Conservation (phyloP, 805 yeast genomes). For the Candida nanaspora region DNA sequence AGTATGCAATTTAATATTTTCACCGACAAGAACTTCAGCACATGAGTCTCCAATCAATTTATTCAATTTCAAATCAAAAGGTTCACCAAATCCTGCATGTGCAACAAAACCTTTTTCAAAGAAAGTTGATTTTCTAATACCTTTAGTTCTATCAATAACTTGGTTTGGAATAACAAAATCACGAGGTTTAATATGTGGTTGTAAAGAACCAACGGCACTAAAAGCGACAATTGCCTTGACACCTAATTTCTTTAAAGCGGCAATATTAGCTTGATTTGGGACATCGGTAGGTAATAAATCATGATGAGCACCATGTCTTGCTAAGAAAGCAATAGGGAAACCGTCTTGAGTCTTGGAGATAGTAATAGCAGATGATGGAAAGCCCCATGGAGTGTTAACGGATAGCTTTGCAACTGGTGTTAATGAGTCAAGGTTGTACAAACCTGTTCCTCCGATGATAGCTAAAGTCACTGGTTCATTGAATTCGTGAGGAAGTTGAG, state of each 20-base stretch:
- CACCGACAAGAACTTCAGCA: constrained; percentile 45
- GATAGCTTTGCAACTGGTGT: constrained; percentile 81
- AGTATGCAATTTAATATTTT: constrained; percentile 54
- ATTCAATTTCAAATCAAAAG: constrained; percentile 75
- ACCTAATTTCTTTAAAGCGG: constrained; percentile 85
- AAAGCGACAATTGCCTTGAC: constrained; percentile 87
- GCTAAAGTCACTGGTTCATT: constrained; percentile 71
- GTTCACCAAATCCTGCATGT: constrained; percentile 96
- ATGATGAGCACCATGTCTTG: constrained; percentile 91
- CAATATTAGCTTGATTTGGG: constrained; percentile 90
- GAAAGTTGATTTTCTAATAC: constrained; percentile 82
- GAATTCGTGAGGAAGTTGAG: constrained; percentile 39
- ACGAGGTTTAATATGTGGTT: constrained; percentile 81
- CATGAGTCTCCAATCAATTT: constrained; percentile 53
- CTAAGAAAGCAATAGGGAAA: constrained; percentile 85
- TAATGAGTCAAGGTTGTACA: constrained; percentile 76
- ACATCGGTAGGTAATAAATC: constrained; percentile 87
- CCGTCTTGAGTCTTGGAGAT: constrained; percentile 73
- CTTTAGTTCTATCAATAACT: constrained; percentile 94
- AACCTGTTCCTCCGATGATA: constrained; percentile 97
- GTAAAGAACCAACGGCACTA: constrained; percentile 93
- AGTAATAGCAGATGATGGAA: constrained; percentile 90
- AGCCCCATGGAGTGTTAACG: constrained; percentile 94
- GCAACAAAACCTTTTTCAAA: constrained; percentile 93
- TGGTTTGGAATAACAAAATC: constrained; percentile 97